A percentile compares a stretch with the other conserved stretches of the same genome.
Conservation (phyloP, 2,329 filamentous ascomycete genomes). For the Cephalotrichum gorgonifer region DNA sequence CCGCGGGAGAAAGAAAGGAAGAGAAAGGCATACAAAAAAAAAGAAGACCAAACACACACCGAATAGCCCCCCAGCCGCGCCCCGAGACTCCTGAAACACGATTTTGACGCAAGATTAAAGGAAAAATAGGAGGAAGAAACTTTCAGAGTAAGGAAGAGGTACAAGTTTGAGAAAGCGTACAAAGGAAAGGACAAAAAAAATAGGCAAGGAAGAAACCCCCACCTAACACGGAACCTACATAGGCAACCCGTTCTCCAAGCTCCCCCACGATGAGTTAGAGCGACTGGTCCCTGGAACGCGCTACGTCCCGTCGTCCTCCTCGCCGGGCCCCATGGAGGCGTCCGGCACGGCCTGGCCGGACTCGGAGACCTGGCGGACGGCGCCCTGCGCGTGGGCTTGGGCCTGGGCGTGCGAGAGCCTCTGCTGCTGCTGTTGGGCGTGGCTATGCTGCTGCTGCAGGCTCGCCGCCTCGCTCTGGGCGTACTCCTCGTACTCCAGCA, state of each 20-base stretch:
- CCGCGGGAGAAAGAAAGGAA: not conserved
- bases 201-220: too few species aligned
- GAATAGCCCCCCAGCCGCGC: not conserved
- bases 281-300: not conserved
- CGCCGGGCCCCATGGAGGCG: slow-evolving; percentile 5
- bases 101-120: too few species aligned
- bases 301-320: slow-evolving; percentile 3
- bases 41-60: not conserved
- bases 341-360: not conserved
- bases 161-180: too few species aligned
- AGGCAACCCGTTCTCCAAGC: too few species aligned
- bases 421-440: slow-evolving; percentile 7
- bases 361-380: not conserved
- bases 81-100: too few species aligned
- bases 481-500: slow-evolving; percentile 40
- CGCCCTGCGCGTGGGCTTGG: not conserved
- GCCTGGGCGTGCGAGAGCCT: not conserved
- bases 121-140: too few species aligned
- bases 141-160: too few species aligned
- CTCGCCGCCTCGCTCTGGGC: slow-evolving; percentile 16
- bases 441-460: slow-evolving; percentile 14
- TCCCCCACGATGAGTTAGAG: too few species aligned
- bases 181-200: too few species aligned
- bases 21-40: not conserved
- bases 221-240: too few species aligned